phyloP scores from a whole-genome alignment of 768 basidiomycete genomes.

The Psilocybe sp. region DNA sequence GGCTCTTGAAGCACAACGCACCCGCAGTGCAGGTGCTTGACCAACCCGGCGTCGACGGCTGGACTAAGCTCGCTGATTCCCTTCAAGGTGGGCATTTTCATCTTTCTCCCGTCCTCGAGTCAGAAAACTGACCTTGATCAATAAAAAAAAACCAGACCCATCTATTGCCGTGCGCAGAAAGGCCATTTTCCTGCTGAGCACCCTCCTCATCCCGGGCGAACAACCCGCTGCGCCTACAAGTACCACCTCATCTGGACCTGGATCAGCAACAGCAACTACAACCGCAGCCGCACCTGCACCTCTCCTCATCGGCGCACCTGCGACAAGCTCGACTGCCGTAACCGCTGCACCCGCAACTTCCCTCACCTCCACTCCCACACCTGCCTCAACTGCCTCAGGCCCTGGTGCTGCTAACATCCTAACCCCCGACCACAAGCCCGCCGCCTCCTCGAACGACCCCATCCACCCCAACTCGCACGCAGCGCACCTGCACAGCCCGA shows the following conservation, averaged over 20 bases:
- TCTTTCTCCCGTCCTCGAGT: background rate
- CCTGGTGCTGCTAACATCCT: conserved; percentile 14
- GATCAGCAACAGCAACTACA: background rate
- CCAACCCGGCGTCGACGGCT: conserved; percentile 50
- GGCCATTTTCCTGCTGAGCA: conserved; percentile 70
- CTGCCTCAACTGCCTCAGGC: background rate
- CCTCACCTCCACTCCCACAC: too few species aligned
- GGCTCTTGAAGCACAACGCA: conserved; percentile 73
- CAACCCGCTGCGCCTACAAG: conserved; percentile 6
- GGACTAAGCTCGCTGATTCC: conserved; percentile 56
- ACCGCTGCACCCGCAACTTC: background rate
- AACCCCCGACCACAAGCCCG: conserved; percentile 19
- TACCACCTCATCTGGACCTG: background rate
- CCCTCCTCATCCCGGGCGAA: conserved; percentile 56
- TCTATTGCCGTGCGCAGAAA: conserved; percentile 78
- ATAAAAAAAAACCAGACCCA: conserved; percentile 61
- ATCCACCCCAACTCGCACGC: conserved; percentile 78
- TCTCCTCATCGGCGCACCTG: conserved; percentile 7
- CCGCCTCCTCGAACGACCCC: conserved; percentile 22
- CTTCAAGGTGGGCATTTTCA: conserved; percentile 53
- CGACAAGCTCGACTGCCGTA: conserved; percentile 6
- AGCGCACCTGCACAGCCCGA: conserved; percentile 54
- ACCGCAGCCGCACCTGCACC: conserved; percentile 15
- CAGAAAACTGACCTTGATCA: background rate
- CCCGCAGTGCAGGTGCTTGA: conserved; percentile 58